phyloP scores from a whole-genome alignment of 1,284 basidiomycete species.

The Phellinidium pouzarii region DNA sequence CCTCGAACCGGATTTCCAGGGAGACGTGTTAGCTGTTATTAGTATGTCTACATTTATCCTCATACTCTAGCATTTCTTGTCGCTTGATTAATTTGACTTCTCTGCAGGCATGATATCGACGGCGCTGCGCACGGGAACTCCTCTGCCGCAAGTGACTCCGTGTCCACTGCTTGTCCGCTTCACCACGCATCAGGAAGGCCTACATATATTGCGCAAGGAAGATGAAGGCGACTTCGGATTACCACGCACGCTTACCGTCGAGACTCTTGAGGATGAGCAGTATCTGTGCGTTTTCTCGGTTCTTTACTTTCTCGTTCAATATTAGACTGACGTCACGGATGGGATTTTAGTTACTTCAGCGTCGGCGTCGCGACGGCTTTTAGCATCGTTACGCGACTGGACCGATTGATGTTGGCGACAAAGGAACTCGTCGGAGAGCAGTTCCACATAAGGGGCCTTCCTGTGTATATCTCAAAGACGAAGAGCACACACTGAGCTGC shows the following conservation, averaged over 20 bases:
- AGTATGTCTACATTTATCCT: slow-evolving; percentile 36
- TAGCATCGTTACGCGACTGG: slow-evolving; percentile 58
- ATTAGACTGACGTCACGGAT: not conserved
- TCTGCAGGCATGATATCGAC: slow-evolving; percentile 56
- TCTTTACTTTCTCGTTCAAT: not conserved
- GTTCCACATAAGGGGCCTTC: slow-evolving; percentile 60
- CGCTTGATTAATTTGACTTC: slow-evolving; percentile 9
- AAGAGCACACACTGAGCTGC: not conserved
- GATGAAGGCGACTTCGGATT: slow-evolving; percentile 18
- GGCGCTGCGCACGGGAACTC: slow-evolving; percentile 64
- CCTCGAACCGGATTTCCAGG: slow-evolving; percentile 75
- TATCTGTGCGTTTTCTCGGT: slow-evolving; percentile 20
- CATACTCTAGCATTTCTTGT: not conserved
- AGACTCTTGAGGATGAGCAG: slow-evolving; percentile 23
- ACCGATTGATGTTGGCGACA: slow-evolving; percentile 66
- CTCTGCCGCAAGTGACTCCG: slow-evolving; percentile 83
- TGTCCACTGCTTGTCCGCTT: slow-evolving; percentile 72
- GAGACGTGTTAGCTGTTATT: slow-evolving; percentile 75
- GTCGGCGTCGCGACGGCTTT: slow-evolving; percentile 69
- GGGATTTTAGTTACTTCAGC: slow-evolving; percentile 51
- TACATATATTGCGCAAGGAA: slow-evolving; percentile 17
- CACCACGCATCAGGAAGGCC: slow-evolving; percentile 27
- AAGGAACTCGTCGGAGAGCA: slow-evolving; percentile 80
- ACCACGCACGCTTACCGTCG: slow-evolving; percentile 19
- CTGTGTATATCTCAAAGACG: slow-evolving; percentile 4